Percentiles rank a stretch among this genome's conserved stretches.
Conservation (phyloP, 306 rosid species). For the Gastrolobium bilobum region DNA sequence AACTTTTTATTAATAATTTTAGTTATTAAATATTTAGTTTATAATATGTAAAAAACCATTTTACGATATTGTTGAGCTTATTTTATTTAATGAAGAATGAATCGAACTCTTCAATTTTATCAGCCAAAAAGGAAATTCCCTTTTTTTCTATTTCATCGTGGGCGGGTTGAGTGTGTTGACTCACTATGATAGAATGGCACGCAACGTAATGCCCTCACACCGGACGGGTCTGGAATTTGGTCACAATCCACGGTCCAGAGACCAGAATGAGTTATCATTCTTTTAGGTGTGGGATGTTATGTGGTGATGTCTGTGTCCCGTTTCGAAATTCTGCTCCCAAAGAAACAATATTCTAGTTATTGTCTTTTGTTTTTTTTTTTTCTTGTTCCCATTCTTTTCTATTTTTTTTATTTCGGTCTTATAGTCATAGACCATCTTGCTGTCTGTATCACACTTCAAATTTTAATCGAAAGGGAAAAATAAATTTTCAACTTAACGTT, state of each 20-base stretch:
- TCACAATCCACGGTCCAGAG: neutral
- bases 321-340: conserved; percentile 4
- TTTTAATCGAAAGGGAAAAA: neutral
- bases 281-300: conserved; percentile 7
- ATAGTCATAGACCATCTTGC: neutral
- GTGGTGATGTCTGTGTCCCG: neutral
- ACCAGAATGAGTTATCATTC: neutral
- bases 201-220: neutral
- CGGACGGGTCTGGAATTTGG: conserved; percentile 21
- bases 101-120: neutral
- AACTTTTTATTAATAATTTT: neutral
- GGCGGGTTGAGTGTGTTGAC: neutral
- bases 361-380: neutral
- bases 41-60: no score
- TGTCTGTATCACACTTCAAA: neutral
- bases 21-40: no score
- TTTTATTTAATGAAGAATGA: neutral
- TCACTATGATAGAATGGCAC: neutral
- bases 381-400: neutral
- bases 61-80: neutral
- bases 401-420: neutral
- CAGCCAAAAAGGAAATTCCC: neutral
- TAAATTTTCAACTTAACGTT: neutral
- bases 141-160: neutral
- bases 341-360: neutral